Conservation (phyloP, 129 eudicot species). For the Pittosporum tobira region DNA sequence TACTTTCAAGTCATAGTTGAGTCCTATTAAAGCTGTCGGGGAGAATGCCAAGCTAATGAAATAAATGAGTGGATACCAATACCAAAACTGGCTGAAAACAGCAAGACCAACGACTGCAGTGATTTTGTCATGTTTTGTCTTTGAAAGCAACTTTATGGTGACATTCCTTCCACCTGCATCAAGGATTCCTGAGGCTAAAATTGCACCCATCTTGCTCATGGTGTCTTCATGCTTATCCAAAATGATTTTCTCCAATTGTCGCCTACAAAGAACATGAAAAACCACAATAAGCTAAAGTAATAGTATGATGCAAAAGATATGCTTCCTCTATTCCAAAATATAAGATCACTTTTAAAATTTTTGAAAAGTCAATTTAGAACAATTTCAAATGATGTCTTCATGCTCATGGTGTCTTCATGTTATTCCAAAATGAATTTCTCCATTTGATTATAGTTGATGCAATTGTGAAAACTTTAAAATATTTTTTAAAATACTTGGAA, state of each 20-base stretch:
- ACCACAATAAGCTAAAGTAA: neutral
- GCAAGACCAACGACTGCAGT: conserved; percentile 98
- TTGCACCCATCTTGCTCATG: conserved; percentile 99
- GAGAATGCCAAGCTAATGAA: conserved; percentile 87
- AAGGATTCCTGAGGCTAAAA: conserved; percentile 89
- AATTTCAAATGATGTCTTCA: too few relatives aligned
- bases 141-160: conserved; percentile 77
- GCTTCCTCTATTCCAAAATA: too few relatives aligned
- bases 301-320: neutral
- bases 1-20: conserved; percentile 83
- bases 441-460: too few relatives aligned
- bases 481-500: too few relatives aligned
- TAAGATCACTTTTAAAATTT: too few relatives aligned
- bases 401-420: too few relatives aligned
- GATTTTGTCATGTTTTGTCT: conserved; percentile 79
- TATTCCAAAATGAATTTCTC: too few relatives aligned
- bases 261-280: conserved; percentile 25
- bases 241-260: conserved; percentile 87
- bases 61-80: conserved; percentile 92
- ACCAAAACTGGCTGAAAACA: conserved; percentile 96
- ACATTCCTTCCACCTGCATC: conserved; percentile 99
- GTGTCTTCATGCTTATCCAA: conserved; percentile 97
- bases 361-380: too few relatives aligned
- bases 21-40: conserved; percentile 88
- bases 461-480: too few relatives aligned